These are phyloP conservation scores for Rhizopus sp. DNA, from an alignment of 371 early-diverging fungal species.

Conservation along the genomic window DNA sequence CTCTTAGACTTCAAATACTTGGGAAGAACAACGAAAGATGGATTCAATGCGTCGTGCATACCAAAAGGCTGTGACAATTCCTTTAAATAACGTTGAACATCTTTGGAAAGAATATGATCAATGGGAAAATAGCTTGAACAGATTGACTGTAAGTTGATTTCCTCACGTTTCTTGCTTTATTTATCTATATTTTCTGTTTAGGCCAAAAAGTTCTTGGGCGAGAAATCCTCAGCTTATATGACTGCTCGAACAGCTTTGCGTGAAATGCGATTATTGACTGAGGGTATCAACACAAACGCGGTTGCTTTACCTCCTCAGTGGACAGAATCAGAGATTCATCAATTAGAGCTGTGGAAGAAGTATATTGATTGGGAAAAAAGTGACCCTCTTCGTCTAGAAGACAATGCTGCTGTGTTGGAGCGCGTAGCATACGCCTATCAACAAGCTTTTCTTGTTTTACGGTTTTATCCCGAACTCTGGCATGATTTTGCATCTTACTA, in stretches of 20 bases:
- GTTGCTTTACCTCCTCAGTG: conserved; percentile 85
- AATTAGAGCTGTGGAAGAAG: conserved; percentile 79
- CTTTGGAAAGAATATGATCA: conserved; percentile 96
- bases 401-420: conserved; percentile 54
- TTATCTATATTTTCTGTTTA: conserved; percentile 10
- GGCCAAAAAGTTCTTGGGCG: conserved; percentile 89
- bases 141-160: conserved; percentile 65
- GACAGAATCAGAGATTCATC: conserved; percentile 71
- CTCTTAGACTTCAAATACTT: conserved; percentile 66
- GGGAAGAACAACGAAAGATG: conserved; percentile 91
- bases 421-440: conserved; percentile 87
- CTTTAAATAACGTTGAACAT: conserved; percentile 82
- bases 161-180: neutral
- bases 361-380: conserved; percentile 90
- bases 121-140: conserved; percentile 88
- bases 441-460: conserved; percentile 79
- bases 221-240: conserved; percentile 88
- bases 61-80: conserved; percentile 85
- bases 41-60: conserved; percentile 84
- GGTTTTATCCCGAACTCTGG: conserved; percentile 93
- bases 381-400: conserved; percentile 85
- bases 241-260: conserved; percentile 86
- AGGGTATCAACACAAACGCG: conserved; percentile 65
- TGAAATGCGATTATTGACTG: conserved; percentile 77
- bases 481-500: conserved; percentile 68